Evolutionary conservation across 805 yeast genomes (phyloP).

Genomic region (Lachancea cidri): DNA sequence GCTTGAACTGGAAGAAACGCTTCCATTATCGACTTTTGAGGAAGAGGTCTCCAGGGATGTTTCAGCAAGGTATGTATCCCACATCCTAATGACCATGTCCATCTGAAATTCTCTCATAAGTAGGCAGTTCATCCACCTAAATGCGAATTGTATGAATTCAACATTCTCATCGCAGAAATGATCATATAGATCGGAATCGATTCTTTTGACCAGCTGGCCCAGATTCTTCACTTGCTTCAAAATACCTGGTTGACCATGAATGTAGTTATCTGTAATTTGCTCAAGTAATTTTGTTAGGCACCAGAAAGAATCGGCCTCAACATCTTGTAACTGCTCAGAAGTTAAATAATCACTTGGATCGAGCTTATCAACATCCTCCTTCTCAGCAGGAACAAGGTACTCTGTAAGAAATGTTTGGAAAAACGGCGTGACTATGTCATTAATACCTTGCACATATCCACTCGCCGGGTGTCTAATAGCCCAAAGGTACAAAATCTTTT

Average conservation of each 20-base stretch:
- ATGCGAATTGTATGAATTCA: conserved; percentile 93
- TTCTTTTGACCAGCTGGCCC: conserved; percentile 69
- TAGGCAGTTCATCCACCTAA: conserved; percentile 98
- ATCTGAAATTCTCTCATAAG: conserved; percentile 89
- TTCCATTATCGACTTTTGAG: conserved; percentile 10
- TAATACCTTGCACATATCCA: conserved; percentile 97
- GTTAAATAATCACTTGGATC: conserved; percentile 59
- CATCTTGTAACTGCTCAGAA: conserved; percentile 51
- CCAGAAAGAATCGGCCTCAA: conserved; percentile 98
- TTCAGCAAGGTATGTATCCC: conserved; percentile 91
- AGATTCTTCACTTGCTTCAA: conserved; percentile 83
- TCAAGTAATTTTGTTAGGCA: conserved; percentile 86
- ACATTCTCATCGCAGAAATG: conserved; percentile 79
- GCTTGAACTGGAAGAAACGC: conserved; percentile 3
- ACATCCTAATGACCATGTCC: conserved; percentile 79
- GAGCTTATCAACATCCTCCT: conserved; percentile 47
- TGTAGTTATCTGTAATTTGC: conserved; percentile 93
- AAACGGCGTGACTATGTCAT: conserved; percentile 90
- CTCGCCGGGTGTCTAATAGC: conserved; percentile 95
- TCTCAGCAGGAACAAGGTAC: conserved; percentile 44
- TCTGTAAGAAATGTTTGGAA: conserved; percentile 76
- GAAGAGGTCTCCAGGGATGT: conserved; percentile 40
- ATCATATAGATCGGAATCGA: conserved; percentile 64
- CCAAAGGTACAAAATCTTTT: conserved; percentile 84
- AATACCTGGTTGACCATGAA: conserved; percentile 98